phyloP scores from a whole-genome alignment of 148 eudicot genomes.

The Selenicereus undatus region DNA sequence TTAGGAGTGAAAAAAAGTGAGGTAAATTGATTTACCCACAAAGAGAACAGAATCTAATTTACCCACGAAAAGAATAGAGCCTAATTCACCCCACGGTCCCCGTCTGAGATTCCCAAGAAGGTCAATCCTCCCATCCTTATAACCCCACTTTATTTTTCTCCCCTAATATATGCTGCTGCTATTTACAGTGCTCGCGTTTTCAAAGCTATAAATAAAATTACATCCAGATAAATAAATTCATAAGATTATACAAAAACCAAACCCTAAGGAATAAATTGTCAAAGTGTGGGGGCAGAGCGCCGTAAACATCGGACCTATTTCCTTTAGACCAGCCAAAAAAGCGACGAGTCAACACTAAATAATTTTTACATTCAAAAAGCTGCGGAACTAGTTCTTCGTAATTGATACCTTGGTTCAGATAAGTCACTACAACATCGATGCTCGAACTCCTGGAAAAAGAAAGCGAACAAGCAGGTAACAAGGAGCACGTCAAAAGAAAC shows the following conservation, averaged over 20 bases:
- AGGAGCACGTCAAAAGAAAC: too few species aligned
- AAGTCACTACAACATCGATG: constrained; percentile 18
- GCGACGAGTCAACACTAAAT: constrained; percentile 6
- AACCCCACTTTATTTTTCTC: background rate
- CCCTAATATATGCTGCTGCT: background rate
- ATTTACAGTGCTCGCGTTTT: background rate
- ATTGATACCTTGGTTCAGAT: constrained; percentile 51
- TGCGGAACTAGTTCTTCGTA: constrained; percentile 60
- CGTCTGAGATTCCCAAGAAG: too few species aligned
- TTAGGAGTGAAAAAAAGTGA: too few species aligned
- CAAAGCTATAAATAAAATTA: background rate
- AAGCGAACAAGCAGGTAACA: background rate
- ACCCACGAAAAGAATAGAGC: too few species aligned
- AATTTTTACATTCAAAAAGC: constrained; percentile 26
- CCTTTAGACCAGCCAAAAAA: background rate
- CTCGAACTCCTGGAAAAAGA: constrained; percentile 42
- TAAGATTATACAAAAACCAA: background rate
- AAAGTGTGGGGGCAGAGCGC: background rate
- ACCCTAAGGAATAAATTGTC: background rate
- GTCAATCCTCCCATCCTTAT: too few species aligned
- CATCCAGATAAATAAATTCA: background rate
- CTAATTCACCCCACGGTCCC: too few species aligned
- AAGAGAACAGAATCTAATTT: too few species aligned
- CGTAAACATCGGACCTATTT: background rate
- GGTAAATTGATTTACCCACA: too few species aligned